Evolutionary conservation across 305 asterid genomes (phyloP), one percentile per base, ranked within the genome.

Genomic region (Monarda citriodora): DNA sequence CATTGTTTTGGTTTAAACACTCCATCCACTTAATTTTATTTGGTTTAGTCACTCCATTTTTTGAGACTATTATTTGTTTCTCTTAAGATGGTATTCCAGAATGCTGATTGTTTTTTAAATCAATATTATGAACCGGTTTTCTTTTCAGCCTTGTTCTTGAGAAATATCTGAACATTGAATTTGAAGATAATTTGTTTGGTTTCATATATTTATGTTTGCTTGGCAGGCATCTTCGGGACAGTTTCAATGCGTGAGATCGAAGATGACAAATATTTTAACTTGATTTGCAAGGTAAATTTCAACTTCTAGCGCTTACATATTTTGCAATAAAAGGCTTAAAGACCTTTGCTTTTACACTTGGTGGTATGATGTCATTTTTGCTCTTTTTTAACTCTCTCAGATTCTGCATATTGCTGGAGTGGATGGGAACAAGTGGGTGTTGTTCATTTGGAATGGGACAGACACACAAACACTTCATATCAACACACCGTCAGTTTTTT

Each of bases 381-480:
- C 21, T 20, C 34, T 32, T 29, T 29, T 3, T 7, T 29, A 3
- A 1, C 6, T 29, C 57, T 56, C 42, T 12, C 66, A 91, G 98
- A 79, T 92, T 75, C 66, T 86, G 65, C 84, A 89, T 72, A 34
- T 74, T 47, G 69, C 71, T 69, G 77, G 79, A 75, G 78, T 74
- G 56, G 72, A 69, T 69, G 72, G 71, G 69, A 78, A 80, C 64
- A 77, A 77, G 29, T 74, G 79, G 93, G 70, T 86, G 77, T 74
- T 92, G 63, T 86, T 74, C 72, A 77, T 81, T 73, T 92, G 98
- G 98, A 96, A 92, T 83, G 98, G 97, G 61, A 82, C 88, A 51
- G 97, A 92, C 61, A 53, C 87, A 63, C 93, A 91, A 11, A 85
- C 95, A 11, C 59, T 67, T 64, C 56, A 77, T 63, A 69, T 87